These are phyloP conservation scores for Pseudogymnoascus sp. DNA, from an alignment of 2,329 filamentous ascomycete species.

Conservation along the genomic window DNA sequence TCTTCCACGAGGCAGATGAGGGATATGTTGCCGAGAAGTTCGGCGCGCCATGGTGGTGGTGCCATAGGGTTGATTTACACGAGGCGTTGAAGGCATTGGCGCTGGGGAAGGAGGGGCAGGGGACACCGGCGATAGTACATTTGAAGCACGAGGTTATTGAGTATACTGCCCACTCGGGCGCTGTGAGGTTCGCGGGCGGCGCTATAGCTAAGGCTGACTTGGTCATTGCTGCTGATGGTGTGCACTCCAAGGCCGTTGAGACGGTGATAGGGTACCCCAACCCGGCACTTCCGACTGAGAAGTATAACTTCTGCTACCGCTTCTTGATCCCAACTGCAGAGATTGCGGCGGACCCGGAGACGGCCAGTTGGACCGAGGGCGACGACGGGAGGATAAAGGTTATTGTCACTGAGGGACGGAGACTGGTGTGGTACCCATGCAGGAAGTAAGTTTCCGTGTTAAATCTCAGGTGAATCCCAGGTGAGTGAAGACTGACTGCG, in stretches of 20 bases:
- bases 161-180: constrained; percentile 16
- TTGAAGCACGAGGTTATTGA: constrained; percentile 13
- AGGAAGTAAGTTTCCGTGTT: constrained; percentile 18
- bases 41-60: constrained; percentile 19
- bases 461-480: background rate
- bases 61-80: constrained; percentile 35
- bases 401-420: constrained; percentile 17
- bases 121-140: constrained; percentile 20
- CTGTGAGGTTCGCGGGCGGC: constrained; percentile 26
- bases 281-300: constrained; percentile 15
- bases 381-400: constrained; percentile 23
- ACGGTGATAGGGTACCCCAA: constrained; percentile 24
- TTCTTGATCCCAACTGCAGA: constrained; percentile 30
- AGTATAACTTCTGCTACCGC: constrained; percentile 28
- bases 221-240: constrained; percentile 34
- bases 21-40: constrained; percentile 14
- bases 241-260: constrained; percentile 26
- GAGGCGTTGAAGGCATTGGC: constrained; percentile 29
- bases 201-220: constrained; percentile 29
- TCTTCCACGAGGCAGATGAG: constrained; percentile 15
- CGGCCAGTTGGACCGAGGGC: constrained; percentile 24
- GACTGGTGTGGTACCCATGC: constrained; percentile 23
- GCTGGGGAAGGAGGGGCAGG: constrained; percentile 18
- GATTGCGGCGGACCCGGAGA: constrained; percentile 26
- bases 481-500: background rate